Conservation (phyloP, 2,329 filamentous ascomycete genomes). For the Chrysoporthe deuterocubensis region DNA sequence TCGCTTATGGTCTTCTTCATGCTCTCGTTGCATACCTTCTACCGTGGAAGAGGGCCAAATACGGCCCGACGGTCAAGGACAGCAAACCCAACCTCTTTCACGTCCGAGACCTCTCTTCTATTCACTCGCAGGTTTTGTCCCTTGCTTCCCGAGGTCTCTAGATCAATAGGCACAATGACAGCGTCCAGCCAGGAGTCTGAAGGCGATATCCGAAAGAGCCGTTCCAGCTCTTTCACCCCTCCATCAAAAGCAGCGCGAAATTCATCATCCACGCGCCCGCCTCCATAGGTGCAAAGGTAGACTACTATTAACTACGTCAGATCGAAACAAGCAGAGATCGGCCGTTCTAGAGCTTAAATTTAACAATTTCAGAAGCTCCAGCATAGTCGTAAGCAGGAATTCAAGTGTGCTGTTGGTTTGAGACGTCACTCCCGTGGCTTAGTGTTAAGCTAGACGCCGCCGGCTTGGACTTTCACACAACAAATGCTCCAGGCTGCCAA, state of each 20-base stretch:
- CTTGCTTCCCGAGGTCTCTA: constrained; percentile 10
- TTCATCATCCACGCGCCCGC: too few species aligned
- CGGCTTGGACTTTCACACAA: too few species aligned
- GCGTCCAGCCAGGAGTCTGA: constrained; percentile 1
- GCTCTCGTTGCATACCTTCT: constrained; percentile 1
- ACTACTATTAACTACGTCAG: too few species aligned
- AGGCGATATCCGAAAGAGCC: constrained; percentile 9
- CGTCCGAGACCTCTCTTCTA: constrained; percentile 7
- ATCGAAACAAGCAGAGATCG: too few species aligned
- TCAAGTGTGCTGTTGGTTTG: too few species aligned
- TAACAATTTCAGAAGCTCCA: too few species aligned
- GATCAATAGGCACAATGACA: constrained; percentile 12
- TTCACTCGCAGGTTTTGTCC: constrained; percentile 5
- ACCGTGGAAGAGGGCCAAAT: not conserved
- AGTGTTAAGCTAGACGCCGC: too few species aligned
- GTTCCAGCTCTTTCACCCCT: constrained; percentile 4
- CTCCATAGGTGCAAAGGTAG: too few species aligned
- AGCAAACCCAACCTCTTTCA: constrained; percentile 10
- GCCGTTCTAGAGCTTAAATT: too few species aligned
- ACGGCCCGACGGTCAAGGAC: constrained; percentile 5
- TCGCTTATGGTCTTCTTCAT: not conserved
- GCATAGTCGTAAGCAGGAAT: too few species aligned
- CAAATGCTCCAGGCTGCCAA: too few species aligned
- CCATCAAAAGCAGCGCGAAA: constrained; percentile 3
- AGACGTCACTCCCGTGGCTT: too few species aligned